These are phyloP conservation scores for Suillus plorans DNA, from an alignment of 768 basidiomycete genomes.

Conservation along the genomic window DNA sequence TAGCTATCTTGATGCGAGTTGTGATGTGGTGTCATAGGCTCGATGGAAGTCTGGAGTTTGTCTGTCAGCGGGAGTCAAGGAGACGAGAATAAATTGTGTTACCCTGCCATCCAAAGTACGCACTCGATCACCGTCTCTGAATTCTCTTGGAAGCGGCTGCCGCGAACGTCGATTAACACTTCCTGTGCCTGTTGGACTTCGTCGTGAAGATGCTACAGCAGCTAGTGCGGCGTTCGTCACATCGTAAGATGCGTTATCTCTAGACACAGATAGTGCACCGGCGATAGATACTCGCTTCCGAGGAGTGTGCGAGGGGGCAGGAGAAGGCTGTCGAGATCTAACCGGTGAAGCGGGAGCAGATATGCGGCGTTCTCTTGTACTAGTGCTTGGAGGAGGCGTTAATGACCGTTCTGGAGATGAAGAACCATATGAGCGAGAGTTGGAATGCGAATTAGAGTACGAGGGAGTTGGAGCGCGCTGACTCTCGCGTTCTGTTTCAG, in stretches of 20 bases:
- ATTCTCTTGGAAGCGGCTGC: conserved; percentile 53
- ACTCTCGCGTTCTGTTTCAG: conserved; percentile 79
- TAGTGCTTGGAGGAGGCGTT: conserved; percentile 34
- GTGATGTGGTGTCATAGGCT: conserved; percentile 42
- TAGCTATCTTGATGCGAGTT: conserved; percentile 24
- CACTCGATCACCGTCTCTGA: conserved; percentile 30
- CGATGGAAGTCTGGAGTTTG: conserved; percentile 27
- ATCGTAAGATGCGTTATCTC: conserved; percentile 30
- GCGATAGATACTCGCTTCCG: conserved; percentile 44
- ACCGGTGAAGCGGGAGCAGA: conserved; percentile 50
- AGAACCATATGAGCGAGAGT: conserved; percentile 31
- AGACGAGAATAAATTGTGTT: conserved; percentile 15
- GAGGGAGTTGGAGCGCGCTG: conserved; percentile 32
- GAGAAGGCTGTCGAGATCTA: conserved; percentile 38
- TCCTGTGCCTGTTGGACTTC: conserved; percentile 42
- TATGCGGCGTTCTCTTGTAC: conserved; percentile 40
- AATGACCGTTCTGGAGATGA: conserved; percentile 38
- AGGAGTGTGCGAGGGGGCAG: conserved; percentile 40
- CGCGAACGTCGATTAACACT: conserved; percentile 36
- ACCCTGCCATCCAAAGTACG: conserved; percentile 44
- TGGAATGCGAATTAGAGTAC: conserved; percentile 29
- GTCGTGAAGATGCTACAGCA: conserved; percentile 56
- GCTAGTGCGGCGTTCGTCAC: conserved; percentile 59
- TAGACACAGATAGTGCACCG: conserved; percentile 28
- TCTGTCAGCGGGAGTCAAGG: conserved; percentile 3